Conservation (phyloP, 208 protist species). For the Crithidia bombi region DNA sequence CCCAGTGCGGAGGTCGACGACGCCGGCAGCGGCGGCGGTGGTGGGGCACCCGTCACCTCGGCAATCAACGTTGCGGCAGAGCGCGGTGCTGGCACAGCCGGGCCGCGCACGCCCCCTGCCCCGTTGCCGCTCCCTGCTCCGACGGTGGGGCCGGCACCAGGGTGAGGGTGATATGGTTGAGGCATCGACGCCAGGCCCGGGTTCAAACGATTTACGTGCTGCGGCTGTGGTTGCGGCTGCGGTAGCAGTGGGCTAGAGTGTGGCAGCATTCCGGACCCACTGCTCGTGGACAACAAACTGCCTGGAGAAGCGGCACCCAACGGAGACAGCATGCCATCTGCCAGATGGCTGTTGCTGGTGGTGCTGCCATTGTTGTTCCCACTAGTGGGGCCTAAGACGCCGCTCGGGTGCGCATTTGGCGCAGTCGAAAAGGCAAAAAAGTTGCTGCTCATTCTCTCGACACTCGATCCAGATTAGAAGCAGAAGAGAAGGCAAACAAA, state of each 20-base stretch:
- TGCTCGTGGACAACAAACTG: neutral
- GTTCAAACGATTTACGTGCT: neutral
- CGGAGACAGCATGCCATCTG: conserved; percentile 7
- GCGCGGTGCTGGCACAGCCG: conserved; percentile 28
- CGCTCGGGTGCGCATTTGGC: conserved; percentile 11
- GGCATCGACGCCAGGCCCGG: neutral
- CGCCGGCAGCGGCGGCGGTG: conserved; percentile 1
- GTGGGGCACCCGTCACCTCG: conserved; percentile 27
- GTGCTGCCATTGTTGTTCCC: conserved; percentile 12
- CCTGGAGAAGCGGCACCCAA: conserved; percentile 10
- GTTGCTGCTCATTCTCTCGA: conserved; percentile 30
- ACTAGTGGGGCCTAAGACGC: conserved; percentile 9
- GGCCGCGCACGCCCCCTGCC: neutral
- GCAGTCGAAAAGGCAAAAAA: conserved; percentile 30
- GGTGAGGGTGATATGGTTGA: neutral
- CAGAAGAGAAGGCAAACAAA: neutral
- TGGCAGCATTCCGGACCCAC: conserved; percentile 6
- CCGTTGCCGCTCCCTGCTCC: neutral
- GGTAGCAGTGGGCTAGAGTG: conserved; percentile 24
- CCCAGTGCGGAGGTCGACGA: neutral
- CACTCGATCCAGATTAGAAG: too few relatives aligned
- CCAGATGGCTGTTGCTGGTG: conserved; percentile 14
- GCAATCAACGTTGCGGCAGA: conserved; percentile 28
- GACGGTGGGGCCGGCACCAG: neutral
- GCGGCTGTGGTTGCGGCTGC: conserved; percentile 1